Percentiles rank a stretch among this genome's conserved stretches.
phyloP scores from a whole-genome alignment of 805 yeast genomes.

The Metschnikowia peoriensis region DNA sequence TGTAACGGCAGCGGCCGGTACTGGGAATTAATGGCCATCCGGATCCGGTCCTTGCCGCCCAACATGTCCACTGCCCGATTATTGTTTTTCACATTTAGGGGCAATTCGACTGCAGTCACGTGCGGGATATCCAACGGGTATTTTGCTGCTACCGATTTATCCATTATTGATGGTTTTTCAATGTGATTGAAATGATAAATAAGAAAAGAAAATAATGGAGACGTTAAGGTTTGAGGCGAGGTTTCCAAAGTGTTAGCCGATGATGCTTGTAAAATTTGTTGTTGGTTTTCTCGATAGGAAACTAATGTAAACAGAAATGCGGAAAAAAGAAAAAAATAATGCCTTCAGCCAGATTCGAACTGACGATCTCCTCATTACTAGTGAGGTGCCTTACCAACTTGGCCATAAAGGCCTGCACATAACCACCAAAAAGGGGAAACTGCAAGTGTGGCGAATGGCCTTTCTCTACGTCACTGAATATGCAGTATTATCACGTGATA shows the following conservation, averaged over 20 bases:
- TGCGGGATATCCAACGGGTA: constrained; percentile 72
- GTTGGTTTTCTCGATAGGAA: too few relatives aligned
- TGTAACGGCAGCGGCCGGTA: constrained; percentile 23
- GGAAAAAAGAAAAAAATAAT: constrained; percentile 5
- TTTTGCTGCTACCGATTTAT: constrained; percentile 42
- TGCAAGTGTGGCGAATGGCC: neutral
- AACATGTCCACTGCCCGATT: constrained; percentile 64
- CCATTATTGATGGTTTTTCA: constrained; percentile 3
- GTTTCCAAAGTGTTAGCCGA: too few relatives aligned
- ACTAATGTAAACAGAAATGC: too few relatives aligned
- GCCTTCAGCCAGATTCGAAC: constrained; percentile 21
- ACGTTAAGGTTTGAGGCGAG: too few relatives aligned
- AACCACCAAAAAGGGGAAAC: neutral
- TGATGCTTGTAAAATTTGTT: too few relatives aligned
- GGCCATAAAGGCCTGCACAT: constrained; percentile 17
- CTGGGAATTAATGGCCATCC: constrained; percentile 39
- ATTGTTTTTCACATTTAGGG: constrained; percentile 63
- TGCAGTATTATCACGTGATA: too few relatives aligned
- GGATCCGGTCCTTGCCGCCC: constrained; percentile 55
- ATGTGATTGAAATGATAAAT: too few relatives aligned
- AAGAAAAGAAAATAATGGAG: too few relatives aligned
- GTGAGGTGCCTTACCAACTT: too few relatives aligned
- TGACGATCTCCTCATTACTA: too few relatives aligned
- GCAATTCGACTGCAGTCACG: constrained; percentile 74
- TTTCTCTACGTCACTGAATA: too few relatives aligned